Conservation (phyloP, 2,329 filamentous ascomycete genomes). For the Penicillium hordei region DNA sequence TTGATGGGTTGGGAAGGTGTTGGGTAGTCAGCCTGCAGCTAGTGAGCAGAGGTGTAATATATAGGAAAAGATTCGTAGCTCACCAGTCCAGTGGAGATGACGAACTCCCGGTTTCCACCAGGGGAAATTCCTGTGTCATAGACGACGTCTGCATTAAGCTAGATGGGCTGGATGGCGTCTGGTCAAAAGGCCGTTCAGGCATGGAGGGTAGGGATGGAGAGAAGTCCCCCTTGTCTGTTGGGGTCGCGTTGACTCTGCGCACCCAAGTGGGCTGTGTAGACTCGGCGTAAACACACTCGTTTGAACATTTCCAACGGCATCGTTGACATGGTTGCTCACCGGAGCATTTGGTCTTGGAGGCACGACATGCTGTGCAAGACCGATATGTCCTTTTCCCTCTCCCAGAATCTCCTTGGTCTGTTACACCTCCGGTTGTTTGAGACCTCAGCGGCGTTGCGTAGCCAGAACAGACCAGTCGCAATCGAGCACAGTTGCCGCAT, state of each 20-base stretch:
- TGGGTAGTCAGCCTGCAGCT: slow-evolving; percentile 10
- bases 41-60: neutral
- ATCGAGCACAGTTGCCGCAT: slow-evolving; percentile 22
- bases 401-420: neutral
- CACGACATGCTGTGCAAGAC: slow-evolving; percentile 20
- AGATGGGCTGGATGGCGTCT: neutral
- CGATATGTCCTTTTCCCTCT: slow-evolving; percentile 22
- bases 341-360: slow-evolving; percentile 25
- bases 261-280: slow-evolving; percentile 23
- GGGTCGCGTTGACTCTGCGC: slow-evolving; percentile 10
- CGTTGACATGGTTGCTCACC: slow-evolving; percentile 23
- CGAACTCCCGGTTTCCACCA: neutral
- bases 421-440: neutral
- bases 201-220: neutral
- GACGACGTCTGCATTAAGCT: neutral
- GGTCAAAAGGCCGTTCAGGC: neutral
- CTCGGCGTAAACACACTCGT: slow-evolving; percentile 18
- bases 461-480: slow-evolving; percentile 22
- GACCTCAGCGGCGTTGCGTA: slow-evolving; percentile 13
- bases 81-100: slow-evolving; percentile 16
- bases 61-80: neutral
- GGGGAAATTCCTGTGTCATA: neutral
- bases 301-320: slow-evolving; percentile 11
- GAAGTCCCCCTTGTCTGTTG: neutral
- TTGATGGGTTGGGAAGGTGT: slow-evolving; percentile 12